Evolutionary conservation across 306 rosid genomes (phyloP).

Genomic region (Luffa acutangula): DNA sequence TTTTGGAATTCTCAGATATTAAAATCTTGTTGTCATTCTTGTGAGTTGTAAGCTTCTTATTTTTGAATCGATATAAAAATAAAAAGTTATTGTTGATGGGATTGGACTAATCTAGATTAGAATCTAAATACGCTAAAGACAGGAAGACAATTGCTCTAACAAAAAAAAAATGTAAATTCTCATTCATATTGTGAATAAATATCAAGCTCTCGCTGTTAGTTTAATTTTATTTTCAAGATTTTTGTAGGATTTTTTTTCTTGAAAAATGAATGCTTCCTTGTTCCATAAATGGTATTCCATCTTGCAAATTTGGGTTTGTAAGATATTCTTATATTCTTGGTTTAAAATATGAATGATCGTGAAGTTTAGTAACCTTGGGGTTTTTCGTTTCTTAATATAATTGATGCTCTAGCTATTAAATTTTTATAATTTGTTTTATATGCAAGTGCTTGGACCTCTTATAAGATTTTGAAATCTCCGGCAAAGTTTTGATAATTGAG

Average conservation of each 20-base stretch:
- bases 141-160: constrained; percentile 50
- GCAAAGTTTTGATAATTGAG: too few species aligned
- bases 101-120: too few species aligned
- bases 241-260: constrained; percentile 70
- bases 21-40: too few species aligned
- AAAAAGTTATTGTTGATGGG: too few species aligned
- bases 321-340: background rate
- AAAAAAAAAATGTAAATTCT: constrained; percentile 39
- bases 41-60: too few species aligned
- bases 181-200: background rate
- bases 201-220: background rate
- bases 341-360: background rate
- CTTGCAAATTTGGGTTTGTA: constrained; percentile 80
- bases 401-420: too few species aligned
- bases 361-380: background rate
- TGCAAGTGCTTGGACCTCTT: too few species aligned
- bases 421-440: too few species aligned
- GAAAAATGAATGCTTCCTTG: constrained; percentile 87
- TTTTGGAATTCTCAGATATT: too few species aligned
- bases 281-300: constrained; percentile 86
- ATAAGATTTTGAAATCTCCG: too few species aligned
- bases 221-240: background rate
- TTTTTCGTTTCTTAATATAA: too few species aligned
- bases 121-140: constrained; percentile 21
- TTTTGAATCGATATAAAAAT: too few species aligned